Evolutionary conservation across 768 basidiomycete species (phyloP).

Genomic region (Naganishia vaughanmartiniae): DNA sequence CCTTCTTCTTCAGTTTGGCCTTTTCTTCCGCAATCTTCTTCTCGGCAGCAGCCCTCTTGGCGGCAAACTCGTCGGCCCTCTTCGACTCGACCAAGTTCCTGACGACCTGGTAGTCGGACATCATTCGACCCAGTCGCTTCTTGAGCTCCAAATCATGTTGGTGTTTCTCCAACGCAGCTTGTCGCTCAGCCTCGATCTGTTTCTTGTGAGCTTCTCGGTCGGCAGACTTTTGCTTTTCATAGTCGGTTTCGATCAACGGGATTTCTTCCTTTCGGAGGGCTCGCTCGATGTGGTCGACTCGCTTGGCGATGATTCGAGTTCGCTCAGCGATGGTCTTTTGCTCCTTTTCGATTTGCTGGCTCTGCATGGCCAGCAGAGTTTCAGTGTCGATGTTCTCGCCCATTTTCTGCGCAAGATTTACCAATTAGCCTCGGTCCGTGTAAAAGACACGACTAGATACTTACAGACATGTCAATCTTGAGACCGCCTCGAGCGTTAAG

Average conservation of each 20-base stretch:
- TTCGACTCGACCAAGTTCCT: constrained; percentile 60
- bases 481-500: constrained; percentile 73
- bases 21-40: constrained; percentile 82
- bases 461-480: constrained; percentile 67
- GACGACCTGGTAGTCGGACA: constrained; percentile 64
- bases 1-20: constrained; percentile 62
- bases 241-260: constrained; percentile 79
- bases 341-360: constrained; percentile 94
- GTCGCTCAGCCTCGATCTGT: constrained; percentile 61
- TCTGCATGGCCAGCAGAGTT: constrained; percentile 81
- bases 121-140: constrained; percentile 68
- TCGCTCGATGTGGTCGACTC: constrained; percentile 91
- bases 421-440: neutral
- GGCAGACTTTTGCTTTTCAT: constrained; percentile 73
- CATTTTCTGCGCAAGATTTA: constrained; percentile 7
- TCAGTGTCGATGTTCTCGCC: constrained; percentile 62
- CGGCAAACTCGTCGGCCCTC: constrained; percentile 66
- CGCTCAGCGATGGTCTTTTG: constrained; percentile 80
- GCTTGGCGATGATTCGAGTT: constrained; percentile 77
- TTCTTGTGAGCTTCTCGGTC: constrained; percentile 70
- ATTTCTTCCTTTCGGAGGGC: constrained; percentile 91
- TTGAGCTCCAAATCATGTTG: constrained; percentile 70
- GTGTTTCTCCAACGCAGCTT: constrained; percentile 62
- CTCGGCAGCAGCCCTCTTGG: constrained; percentile 60
- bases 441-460: constrained; percentile 39